A percentile compares a stretch with the other conserved stretches of the same genome.
Conservation (phyloP, 176 grass and related monocot genomes). For the Avena atlantica region DNA sequence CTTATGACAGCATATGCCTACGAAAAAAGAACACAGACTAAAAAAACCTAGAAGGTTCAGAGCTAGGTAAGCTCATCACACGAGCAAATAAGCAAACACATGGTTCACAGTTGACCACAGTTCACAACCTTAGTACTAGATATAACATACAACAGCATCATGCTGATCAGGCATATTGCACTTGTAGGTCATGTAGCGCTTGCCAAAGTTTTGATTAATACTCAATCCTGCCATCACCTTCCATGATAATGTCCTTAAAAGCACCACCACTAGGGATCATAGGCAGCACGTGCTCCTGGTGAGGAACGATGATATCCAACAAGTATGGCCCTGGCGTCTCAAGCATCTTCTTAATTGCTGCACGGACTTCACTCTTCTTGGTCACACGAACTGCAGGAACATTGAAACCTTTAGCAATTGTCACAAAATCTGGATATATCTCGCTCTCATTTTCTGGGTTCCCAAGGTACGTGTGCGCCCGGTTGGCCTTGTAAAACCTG, state of each 20-base stretch:
- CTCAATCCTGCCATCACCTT: conserved; percentile 86
- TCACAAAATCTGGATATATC: conserved; percentile 93
- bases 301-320: conserved; percentile 84
- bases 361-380: conserved; percentile 71
- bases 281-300: conserved; percentile 95
- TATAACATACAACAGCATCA: conserved; percentile 30
- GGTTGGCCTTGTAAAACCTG: conserved; percentile 91
- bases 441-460: conserved; percentile 75
- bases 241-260: conserved; percentile 95
- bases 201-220: conserved; percentile 44
- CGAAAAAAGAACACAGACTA: conserved; percentile 34
- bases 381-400: conserved; percentile 86
- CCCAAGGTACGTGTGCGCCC: conserved; percentile 88
- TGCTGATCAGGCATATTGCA: neutral
- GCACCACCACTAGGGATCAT: conserved; percentile 96
- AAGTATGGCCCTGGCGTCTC: conserved; percentile 88
- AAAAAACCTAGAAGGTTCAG: conserved; percentile 14
- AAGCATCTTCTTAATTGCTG: conserved; percentile 85
- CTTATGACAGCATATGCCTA: conserved; percentile 38
- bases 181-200: conserved; percentile 28
- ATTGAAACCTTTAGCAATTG: conserved; percentile 76
- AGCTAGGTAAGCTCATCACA: conserved; percentile 40
- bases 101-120: conserved; percentile 9
- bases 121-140: conserved; percentile 11
- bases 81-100: conserved; percentile 30